These are phyloP conservation scores for Globisporangium paddicum DNA, from an alignment of 352 stramenopile species.

Conservation along the genomic window DNA sequence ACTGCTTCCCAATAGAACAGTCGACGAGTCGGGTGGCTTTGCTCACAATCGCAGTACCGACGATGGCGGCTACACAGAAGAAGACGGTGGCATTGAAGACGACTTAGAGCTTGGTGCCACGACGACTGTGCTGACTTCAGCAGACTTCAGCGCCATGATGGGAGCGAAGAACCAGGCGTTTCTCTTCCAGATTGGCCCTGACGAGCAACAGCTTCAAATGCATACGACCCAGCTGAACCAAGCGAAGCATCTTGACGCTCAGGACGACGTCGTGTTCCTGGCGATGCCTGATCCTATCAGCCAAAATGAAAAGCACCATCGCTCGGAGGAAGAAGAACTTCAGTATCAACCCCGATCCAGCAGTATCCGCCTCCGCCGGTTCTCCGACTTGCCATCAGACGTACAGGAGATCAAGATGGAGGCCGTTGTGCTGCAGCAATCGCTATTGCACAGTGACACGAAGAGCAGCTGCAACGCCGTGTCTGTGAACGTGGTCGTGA, in stretches of 20 bases:
- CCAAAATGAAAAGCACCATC: neutral
- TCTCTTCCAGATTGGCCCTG: conserved; percentile 17
- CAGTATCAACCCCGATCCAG: no score
- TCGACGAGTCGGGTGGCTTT: neutral
- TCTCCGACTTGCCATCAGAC: conserved; percentile 24
- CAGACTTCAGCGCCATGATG: conserved; percentile 17
- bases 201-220: neutral
- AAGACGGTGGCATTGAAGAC: neutral
- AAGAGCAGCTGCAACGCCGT: conserved; percentile 5
- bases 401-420: conserved; percentile 34
- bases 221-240: neutral
- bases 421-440: conserved; percentile 18
- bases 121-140: conserved; percentile 4
- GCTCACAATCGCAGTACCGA: neutral
- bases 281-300: conserved; percentile 21
- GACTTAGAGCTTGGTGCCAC: neutral
- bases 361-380: neutral
- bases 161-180: conserved; percentile 16
- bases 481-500: conserved; percentile 32
- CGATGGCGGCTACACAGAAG: neutral
- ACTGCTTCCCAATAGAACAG: neutral
- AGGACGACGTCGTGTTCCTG: conserved; percentile 25
- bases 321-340: neutral
- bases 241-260: neutral
- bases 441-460: neutral